These are phyloP conservation scores for Yamadazyma laniorum DNA, from an alignment of 805 yeast genomes.

Conservation along the genomic window DNA sequence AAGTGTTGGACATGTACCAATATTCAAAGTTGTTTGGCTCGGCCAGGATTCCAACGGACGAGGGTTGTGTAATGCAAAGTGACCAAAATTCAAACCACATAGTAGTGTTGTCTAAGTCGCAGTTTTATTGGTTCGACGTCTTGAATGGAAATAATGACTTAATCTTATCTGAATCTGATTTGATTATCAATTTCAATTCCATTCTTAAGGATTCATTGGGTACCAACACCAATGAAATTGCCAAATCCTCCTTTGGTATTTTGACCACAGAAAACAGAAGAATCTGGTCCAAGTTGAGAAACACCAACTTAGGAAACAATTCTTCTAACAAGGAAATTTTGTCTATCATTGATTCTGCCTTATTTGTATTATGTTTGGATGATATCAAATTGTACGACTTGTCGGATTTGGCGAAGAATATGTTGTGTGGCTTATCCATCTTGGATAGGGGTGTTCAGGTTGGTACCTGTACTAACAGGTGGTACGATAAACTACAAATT, in stretches of 20 bases:
- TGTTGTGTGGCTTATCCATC: conserved; percentile 81
- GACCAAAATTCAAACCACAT: conserved; percentile 76
- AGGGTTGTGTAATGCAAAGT: conserved; percentile 83
- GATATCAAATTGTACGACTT: conserved; percentile 64
- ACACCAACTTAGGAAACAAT: conserved; percentile 42
- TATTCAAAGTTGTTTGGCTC: conserved; percentile 85
- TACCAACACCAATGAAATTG: conserved; percentile 55
- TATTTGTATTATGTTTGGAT: conserved; percentile 81
- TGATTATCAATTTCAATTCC: conserved; percentile 69
- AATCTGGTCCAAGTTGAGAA: conserved; percentile 79
- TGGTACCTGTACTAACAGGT: conserved; percentile 91
- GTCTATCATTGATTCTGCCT: conserved; percentile 73
- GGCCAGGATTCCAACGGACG: conserved; percentile 74
- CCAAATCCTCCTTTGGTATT: conserved; percentile 81
- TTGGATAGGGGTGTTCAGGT: conserved; percentile 84
- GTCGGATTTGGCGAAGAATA: conserved; percentile 71
- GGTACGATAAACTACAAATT: conserved; percentile 91
- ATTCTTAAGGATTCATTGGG: conserved; percentile 70
- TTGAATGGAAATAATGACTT: conserved; percentile 70
- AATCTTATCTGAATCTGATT: conserved; percentile 70
- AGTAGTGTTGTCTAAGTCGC: conserved; percentile 78
- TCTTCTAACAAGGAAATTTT: conserved; percentile 66
- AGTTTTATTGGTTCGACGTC: conserved; percentile 94
- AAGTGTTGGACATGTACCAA: conserved; percentile 86
- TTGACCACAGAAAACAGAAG: conserved; percentile 87